Evolutionary conservation across 2,329 filamentous ascomycete species (phyloP).

Genomic region (Sclerotinia minor): DNA sequence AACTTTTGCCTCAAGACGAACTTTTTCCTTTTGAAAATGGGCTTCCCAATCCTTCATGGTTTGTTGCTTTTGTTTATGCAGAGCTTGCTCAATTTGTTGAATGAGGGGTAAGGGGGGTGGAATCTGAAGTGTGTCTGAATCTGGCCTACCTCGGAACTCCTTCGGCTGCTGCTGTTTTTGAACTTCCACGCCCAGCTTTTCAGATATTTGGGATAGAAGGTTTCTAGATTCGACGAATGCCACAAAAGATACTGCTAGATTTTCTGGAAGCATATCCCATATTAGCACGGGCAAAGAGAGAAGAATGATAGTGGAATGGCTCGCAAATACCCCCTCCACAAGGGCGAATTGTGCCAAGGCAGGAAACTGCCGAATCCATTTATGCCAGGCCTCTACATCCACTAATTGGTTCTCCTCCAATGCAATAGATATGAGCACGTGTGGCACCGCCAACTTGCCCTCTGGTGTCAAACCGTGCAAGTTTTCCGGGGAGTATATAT

Average conservation of each 20-base stretch:
- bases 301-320: conserved; percentile 58
- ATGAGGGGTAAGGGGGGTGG: conserved; percentile 22
- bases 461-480: conserved; percentile 19
- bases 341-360: conserved; percentile 60
- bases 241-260: conserved; percentile 58
- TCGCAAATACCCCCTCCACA: conserved; percentile 62
- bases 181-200: conserved; percentile 12
- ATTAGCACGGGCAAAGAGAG: conserved; percentile 60
- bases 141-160: conserved; percentile 15
- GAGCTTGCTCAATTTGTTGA: conserved; percentile 24
- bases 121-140: conserved; percentile 24
- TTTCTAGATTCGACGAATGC: conserved; percentile 55
- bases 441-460: conserved; percentile 43
- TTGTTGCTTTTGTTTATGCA: conserved; percentile 25
- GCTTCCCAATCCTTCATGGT: conserved; percentile 23
- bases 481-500: conserved; percentile 22
- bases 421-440: conserved; percentile 61
- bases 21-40: conserved; percentile 21
- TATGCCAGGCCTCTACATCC: conserved; percentile 60
- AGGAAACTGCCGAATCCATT: conserved; percentile 57
- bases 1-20: conserved; percentile 22
- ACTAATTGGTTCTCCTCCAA: conserved; percentile 58
- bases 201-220: conserved; percentile 22
- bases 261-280: conserved; percentile 60
- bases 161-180: conserved; percentile 10